These are phyloP conservation scores for Cyberlindnera mrakii DNA, from an alignment of 805 yeast species.

Conservation along the genomic window DNA sequence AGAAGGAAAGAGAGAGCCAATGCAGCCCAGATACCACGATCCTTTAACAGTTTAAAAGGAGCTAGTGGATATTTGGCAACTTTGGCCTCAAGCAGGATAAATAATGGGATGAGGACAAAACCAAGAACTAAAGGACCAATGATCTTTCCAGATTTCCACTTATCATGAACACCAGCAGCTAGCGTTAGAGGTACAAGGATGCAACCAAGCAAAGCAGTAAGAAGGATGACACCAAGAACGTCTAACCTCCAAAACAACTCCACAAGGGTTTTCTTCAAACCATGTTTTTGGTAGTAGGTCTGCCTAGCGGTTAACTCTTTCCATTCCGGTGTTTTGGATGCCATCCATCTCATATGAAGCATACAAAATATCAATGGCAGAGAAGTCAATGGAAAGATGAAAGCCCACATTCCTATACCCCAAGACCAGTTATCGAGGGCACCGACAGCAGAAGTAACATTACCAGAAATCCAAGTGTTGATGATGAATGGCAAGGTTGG, in stretches of 20 bases:
- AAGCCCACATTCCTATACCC: constrained; percentile 80
- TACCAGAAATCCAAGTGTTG: constrained; percentile 74
- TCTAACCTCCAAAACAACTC: constrained; percentile 60
- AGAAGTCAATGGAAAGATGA: constrained; percentile 60
- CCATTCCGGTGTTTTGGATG: constrained; percentile 49
- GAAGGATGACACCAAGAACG: constrained; percentile 51
- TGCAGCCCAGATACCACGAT: constrained; percentile 75
- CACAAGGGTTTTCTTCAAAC: constrained; percentile 25
- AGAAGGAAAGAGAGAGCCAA: constrained; percentile 49
- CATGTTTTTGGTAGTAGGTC: constrained; percentile 32
- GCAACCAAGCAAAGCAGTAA: constrained; percentile 54
- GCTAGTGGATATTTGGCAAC: constrained; percentile 56
- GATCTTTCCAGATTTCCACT: constrained; percentile 56
- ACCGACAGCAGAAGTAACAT: constrained; percentile 36
- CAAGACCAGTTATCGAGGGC: constrained; percentile 48
- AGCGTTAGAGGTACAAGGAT: constrained; percentile 68
- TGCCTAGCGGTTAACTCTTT: constrained; percentile 33
- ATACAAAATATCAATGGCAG: constrained; percentile 53
- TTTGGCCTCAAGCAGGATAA: constrained; percentile 52
- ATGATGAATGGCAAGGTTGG: constrained; percentile 71
- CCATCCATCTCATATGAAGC: constrained; percentile 49
- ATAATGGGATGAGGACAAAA: constrained; percentile 50
- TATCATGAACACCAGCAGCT: constrained; percentile 54
- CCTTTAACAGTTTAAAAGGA: constrained; percentile 52
- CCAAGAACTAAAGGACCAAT: constrained; percentile 72